Base-by-base conservation (phyloP, 306 rosid species). In the Gastrolobium villosum region DNA sequence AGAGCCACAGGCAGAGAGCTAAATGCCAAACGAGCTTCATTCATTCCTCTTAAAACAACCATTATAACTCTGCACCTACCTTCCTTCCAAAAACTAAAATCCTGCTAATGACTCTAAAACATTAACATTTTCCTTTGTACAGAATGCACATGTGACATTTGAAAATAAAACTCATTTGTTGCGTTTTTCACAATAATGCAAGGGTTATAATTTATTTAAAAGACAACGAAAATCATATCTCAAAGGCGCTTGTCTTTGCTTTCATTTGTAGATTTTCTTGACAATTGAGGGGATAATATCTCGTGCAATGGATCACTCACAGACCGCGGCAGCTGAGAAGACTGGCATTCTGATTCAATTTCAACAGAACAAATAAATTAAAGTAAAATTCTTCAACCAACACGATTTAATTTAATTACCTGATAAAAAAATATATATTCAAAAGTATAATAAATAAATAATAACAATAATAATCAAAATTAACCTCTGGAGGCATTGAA, bases 401-500 rank as follows among this genome's bases (percentile, higher is more conserved):
- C 37, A 48, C 2, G 7, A 13, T 46, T 20, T 20, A 20, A 28
- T 2, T 54, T 11, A 14, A 5, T 43, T 55, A 7, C 56, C 9
- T 39, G 14, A 2, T 10, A 40, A 40, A 8, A 34, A 61, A 45
- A 2, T 2, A 45, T 2, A 45, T 7, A 43, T 44, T 70, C 3
- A 48, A 49, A 34, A 31, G 3, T n/a, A 65, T 28, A 31, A 6
- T 32, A 14, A 67, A 7, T 6, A 7, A 52, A 4, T 1, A 32
- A 45, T 5, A 67, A 62, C 28, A 63, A n/a, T 7, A 26, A 2
- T 45, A 14, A 10, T 0, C 37, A 4, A 30, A 30, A 53, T 3
- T 85, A 48, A 93, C 98, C 98, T 85, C 89, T 77, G 1, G 88
- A 80, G 2, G 93, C 93, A 79, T 91, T 87, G 89, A 94, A 94